These are phyloP conservation scores for Clavariopsis aquatica DNA, from an alignment of 495 filamentous ascomycete species.

Conservation along the genomic window DNA sequence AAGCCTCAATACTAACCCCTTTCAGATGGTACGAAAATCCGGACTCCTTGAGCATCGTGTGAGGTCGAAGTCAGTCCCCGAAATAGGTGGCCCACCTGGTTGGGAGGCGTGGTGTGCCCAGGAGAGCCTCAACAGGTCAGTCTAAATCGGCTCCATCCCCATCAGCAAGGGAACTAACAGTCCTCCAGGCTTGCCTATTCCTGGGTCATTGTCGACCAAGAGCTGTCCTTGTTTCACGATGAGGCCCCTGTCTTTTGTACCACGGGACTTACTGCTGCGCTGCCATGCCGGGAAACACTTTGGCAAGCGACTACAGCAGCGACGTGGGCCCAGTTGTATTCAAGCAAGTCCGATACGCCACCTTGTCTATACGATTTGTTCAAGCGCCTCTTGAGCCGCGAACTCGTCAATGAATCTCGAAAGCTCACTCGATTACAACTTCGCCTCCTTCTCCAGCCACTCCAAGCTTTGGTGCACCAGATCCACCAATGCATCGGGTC, in stretches of 20 bases:
- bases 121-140: slow-evolving; percentile 31
- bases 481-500: slow-evolving; percentile 53
- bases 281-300: slow-evolving; percentile 11
- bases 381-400: slow-evolving; percentile 52
- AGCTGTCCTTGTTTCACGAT: slow-evolving; percentile 65
- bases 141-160: neutral
- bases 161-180: neutral
- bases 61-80: slow-evolving; percentile 16
- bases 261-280: slow-evolving; percentile 23
- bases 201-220: slow-evolving; percentile 67
- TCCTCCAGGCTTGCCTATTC: slow-evolving; percentile 59
- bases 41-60: slow-evolving; percentile 27
- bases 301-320: slow-evolving; percentile 22
- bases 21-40: slow-evolving; percentile 27
- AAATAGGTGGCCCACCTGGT: slow-evolving; percentile 16
- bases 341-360: slow-evolving; percentile 5
- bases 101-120: slow-evolving; percentile 28
- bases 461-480: slow-evolving; percentile 52
- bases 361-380: slow-evolving; percentile 29
- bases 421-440: slow-evolving; percentile 52
- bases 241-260: slow-evolving; percentile 55
- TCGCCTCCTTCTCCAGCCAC: slow-evolving; percentile 49
- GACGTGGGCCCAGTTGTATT: slow-evolving; percentile 34
- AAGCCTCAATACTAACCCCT: slow-evolving; percentile 8
- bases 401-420: slow-evolving; percentile 41